These are phyloP conservation scores for Ganoderma sp. DNA, from an alignment of 1,284 basidiomycete species.

Conservation along the genomic window DNA sequence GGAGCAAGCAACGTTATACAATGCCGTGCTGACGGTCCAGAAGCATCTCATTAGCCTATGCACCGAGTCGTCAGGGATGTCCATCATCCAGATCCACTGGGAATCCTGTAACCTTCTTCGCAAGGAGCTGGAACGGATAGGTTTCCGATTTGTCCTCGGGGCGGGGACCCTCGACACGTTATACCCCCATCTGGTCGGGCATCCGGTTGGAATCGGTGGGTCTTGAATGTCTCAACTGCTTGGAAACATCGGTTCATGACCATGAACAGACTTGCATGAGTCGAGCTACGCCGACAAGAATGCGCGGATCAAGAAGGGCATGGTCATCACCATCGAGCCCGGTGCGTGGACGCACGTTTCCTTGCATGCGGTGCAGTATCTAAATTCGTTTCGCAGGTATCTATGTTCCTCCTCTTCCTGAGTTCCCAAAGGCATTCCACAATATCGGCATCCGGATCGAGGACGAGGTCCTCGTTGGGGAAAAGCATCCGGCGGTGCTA, in stretches of 20 bases:
- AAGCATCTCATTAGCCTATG: conserved; percentile 72
- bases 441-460: conserved; percentile 91
- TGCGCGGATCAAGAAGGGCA: conserved; percentile 68
- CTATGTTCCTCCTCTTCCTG: conserved; percentile 80
- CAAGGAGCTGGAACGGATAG: conserved; percentile 81
- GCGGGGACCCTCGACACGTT: conserved; percentile 75
- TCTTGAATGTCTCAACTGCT: conserved; percentile 21
- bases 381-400: conserved; percentile 52
- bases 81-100: conserved; percentile 82
- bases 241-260: conserved; percentile 13
- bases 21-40: conserved; percentile 79
- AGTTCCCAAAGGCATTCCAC: conserved; percentile 87
- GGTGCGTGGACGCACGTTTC: conserved; percentile 47
- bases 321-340: conserved; percentile 89
- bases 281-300: conserved; percentile 58
- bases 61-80: conserved; percentile 58
- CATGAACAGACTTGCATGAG: conserved; percentile 76
- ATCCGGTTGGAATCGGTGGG: conserved; percentile 85
- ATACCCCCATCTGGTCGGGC: conserved; percentile 88
- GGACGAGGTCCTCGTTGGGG: conserved; percentile 86
- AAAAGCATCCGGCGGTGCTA: conserved; percentile 71
- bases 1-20: conserved; percentile 89
- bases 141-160: conserved; percentile 63
- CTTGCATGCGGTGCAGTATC: neutral
- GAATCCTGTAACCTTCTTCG: conserved; percentile 74